These are phyloP conservation scores for Hypericum perforatum DNA, from an alignment of 345 rosid genomes.

Conservation along the genomic window DNA sequence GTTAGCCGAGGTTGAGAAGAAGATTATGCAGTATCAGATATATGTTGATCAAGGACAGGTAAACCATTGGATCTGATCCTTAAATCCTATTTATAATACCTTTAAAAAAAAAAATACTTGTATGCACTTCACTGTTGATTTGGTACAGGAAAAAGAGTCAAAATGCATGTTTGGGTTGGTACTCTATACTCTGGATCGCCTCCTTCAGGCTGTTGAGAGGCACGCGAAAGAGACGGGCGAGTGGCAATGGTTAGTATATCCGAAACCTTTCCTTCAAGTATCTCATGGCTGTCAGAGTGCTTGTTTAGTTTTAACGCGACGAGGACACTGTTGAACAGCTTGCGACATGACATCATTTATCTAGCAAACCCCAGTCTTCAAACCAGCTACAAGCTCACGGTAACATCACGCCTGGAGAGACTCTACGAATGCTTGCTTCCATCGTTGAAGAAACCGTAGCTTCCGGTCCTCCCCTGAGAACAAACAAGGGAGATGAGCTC, in stretches of 20 bases:
- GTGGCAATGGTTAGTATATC: slow-evolving; percentile 63
- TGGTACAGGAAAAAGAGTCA: slow-evolving; percentile 61
- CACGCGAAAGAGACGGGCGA: slow-evolving; percentile 76
- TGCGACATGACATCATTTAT: slow-evolving; percentile 70
- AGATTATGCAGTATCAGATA: slow-evolving; percentile 66
- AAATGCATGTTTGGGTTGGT: slow-evolving; percentile 65
- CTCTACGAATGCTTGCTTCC: slow-evolving; percentile 79
- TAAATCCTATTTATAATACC: not conserved
- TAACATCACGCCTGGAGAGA: slow-evolving; percentile 54
- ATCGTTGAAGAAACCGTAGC: slow-evolving; percentile 36
- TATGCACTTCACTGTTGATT: too few species aligned
- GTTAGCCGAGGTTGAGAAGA: slow-evolving; percentile 72
- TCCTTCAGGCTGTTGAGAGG: slow-evolving; percentile 53
- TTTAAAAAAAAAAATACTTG: too few species aligned
- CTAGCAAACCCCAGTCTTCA: slow-evolving; percentile 60
- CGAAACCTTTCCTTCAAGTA: not conserved
- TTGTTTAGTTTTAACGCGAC: too few species aligned
- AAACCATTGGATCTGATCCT: slow-evolving; percentile 15
- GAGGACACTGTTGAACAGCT: slow-evolving; percentile 29
- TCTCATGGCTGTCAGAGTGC: too few species aligned
- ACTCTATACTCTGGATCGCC: slow-evolving; percentile 59
- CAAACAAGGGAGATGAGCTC: not conserved
- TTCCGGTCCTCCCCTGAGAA: not conserved
- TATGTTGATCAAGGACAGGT: slow-evolving; percentile 72
- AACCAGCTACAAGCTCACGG: slow-evolving; percentile 50